Conservation (phyloP, 2,329 filamentous ascomycete species). For the Cryphonectria radicalis region DNA sequence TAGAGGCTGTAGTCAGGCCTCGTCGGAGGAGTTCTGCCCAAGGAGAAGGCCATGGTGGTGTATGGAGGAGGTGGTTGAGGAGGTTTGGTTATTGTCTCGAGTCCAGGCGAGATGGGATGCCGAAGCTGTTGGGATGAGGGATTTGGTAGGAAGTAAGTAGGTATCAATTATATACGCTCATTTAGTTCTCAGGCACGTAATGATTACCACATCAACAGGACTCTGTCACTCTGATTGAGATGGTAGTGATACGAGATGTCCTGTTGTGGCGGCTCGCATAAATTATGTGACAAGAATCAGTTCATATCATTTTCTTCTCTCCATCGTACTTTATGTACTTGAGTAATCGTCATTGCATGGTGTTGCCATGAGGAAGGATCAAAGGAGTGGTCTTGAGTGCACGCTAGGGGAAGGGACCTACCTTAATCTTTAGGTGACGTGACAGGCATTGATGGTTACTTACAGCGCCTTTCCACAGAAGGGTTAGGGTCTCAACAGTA, state of each 20-base stretch:
- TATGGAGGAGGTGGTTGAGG: not conserved
- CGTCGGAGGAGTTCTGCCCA: not conserved
- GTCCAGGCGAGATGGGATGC: not conserved
- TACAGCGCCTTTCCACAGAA: not conserved
- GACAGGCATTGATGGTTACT: not conserved
- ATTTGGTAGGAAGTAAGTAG: not conserved
- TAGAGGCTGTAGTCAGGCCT: conserved; percentile 79
- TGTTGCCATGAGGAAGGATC: not conserved
- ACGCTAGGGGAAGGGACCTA: not conserved
- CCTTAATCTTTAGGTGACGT: not conserved
- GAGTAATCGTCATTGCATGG: not conserved
- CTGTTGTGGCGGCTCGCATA: not conserved
- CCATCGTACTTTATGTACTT: not conserved
- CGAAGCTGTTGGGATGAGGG: not conserved
- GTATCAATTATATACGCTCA: not conserved
- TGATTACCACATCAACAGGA: conserved; percentile 18
- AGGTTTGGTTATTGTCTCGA: not conserved
- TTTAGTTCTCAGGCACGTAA: conserved; percentile 1
- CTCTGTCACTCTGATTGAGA: not conserved
- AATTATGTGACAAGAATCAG: not conserved
- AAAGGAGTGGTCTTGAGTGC: not conserved
- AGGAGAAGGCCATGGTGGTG: not conserved
- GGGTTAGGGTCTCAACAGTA: not conserved
- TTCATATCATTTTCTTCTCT: not conserved
- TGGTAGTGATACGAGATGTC: not conserved